Conservation (phyloP, 2,329 filamentous ascomycete species). For the Macrophomina tecta region DNA sequence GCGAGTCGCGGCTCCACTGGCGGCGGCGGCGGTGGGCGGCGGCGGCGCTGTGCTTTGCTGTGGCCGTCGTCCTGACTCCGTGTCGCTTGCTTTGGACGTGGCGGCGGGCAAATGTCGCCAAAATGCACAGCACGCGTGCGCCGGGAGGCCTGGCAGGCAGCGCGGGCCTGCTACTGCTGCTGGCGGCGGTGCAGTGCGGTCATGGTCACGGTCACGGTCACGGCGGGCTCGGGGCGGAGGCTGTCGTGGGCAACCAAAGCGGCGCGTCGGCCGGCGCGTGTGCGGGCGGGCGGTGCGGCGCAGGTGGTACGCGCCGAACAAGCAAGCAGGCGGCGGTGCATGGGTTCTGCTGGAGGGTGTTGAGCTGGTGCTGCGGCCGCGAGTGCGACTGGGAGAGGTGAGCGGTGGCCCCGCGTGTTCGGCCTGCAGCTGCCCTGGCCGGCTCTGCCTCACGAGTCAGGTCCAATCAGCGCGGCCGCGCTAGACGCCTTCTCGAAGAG, state of each 20-base stretch:
- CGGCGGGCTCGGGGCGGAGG: neutral
- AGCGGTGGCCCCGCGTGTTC: conserved; percentile 24
- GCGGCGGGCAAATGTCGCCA: conserved; percentile 25
- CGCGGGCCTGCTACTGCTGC: conserved; percentile 10
- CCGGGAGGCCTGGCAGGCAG: conserved; percentile 21
- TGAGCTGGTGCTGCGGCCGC: neutral
- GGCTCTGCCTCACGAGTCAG: conserved; percentile 4
- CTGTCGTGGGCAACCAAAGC: conserved; percentile 25
- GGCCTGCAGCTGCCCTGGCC: conserved; percentile 1
- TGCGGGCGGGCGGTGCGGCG: neutral
- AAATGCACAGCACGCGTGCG: conserved; percentile 15
- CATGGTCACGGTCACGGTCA: neutral
- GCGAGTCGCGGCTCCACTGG: conserved; percentile 14
- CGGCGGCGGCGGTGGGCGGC: neutral
- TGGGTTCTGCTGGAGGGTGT: neutral
- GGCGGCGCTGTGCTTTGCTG: neutral
- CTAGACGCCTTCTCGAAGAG: conserved; percentile 25
- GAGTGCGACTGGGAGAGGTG: neutral
- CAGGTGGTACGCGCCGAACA: conserved; percentile 17
- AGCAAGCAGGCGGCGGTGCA: conserved; percentile 13
- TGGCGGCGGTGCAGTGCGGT: neutral
- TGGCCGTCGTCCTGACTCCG: neutral
- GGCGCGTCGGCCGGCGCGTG: conserved; percentile 16
- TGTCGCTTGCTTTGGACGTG: conserved; percentile 20
- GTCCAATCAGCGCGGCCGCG: conserved; percentile 19